Percentiles rank a stretch among this genome's conserved stretches.
These are phyloP conservation scores for Salvia sclarea DNA, from an alignment of 305 asterid genomes.

Conservation along the genomic window DNA sequence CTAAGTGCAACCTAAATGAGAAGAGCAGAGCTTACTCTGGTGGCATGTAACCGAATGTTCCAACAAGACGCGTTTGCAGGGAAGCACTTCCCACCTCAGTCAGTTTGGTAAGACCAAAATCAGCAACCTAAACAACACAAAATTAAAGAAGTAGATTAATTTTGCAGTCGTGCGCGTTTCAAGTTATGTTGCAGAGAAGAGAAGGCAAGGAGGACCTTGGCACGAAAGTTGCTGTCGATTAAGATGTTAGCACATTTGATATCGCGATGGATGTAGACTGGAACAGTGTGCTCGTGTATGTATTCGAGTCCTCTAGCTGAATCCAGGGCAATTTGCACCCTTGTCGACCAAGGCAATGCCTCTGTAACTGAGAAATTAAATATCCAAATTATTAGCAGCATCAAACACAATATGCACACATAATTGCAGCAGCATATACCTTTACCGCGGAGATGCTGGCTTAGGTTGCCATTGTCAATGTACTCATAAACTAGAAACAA, in stretches of 20 bases:
- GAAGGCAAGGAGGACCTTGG: too few relatives aligned
- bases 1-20: too few relatives aligned
- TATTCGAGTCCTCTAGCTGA: slow-evolving; percentile 96
- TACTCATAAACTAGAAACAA: slow-evolving; percentile 79
- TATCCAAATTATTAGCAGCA: not conserved
- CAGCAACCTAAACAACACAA: slow-evolving; percentile 62
- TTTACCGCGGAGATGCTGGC: slow-evolving; percentile 74
- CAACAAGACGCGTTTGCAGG: slow-evolving; percentile 69
- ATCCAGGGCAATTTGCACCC: slow-evolving; percentile 87
- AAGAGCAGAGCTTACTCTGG: slow-evolving; percentile 90
- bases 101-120: slow-evolving; percentile 84
- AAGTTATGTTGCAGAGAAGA: too few relatives aligned
- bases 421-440: too few relatives aligned
- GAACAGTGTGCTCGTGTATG: slow-evolving; percentile 92
- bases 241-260: slow-evolving; percentile 79
- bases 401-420: not conserved
- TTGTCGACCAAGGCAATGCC: slow-evolving; percentile 69
- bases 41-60: slow-evolving; percentile 91
- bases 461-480: slow-evolving; percentile 80
- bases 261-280: slow-evolving; percentile 83
- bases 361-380: slow-evolving; percentile 39
- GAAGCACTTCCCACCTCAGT: slow-evolving; percentile 74
- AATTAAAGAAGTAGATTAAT: too few relatives aligned
- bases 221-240: slow-evolving; percentile 71
- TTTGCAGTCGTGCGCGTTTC: too few relatives aligned